Evolutionary conservation across 73 alveolate species (phyloP).

Genomic region (Durusdinium trenchii): DNA sequence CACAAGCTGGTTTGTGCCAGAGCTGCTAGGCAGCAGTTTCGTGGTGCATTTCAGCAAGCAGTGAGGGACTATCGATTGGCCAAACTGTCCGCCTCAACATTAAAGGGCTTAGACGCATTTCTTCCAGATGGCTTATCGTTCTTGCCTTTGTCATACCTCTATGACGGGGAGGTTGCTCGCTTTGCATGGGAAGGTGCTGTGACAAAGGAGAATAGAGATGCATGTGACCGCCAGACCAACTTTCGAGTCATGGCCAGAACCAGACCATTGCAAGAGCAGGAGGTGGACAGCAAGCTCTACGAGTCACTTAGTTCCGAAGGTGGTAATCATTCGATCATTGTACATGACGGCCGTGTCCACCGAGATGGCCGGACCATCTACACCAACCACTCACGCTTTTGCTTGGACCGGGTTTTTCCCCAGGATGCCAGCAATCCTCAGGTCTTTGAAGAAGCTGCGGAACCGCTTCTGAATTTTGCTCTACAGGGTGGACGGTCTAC

Average conservation of each 20-base stretch:
- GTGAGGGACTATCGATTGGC: slow-evolving; percentile 79
- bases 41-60: slow-evolving; percentile 82
- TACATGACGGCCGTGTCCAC: slow-evolving; percentile 94
- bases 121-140: slow-evolving; percentile 79
- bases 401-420: slow-evolving; percentile 77
- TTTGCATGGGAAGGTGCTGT: slow-evolving; percentile 90
- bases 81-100: slow-evolving; percentile 43
- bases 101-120: slow-evolving; percentile 60
- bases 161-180: slow-evolving; percentile 72
- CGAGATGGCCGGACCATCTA: slow-evolving; percentile 94
- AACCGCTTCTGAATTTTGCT: slow-evolving; percentile 38
- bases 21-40: slow-evolving; percentile 78
- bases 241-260: slow-evolving; percentile 81
- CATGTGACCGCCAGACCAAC: neutral
- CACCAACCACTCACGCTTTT: slow-evolving; percentile 68
- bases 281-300: slow-evolving; percentile 51
- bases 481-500: slow-evolving; percentile 67
- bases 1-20: slow-evolving; percentile 94
- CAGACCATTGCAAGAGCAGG: slow-evolving; percentile 64
- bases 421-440: slow-evolving; percentile 31
- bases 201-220: slow-evolving; percentile 60
- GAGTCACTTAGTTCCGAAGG: slow-evolving; percentile 74
- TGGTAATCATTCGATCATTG: slow-evolving; percentile 65
- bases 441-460: slow-evolving; percentile 71
- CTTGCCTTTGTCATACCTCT: slow-evolving; percentile 63